Evolutionary conservation across 225 moss, liverwort and hornwort genomes (phyloP).

Genomic region (Physcomitrellopsis africana): DNA sequence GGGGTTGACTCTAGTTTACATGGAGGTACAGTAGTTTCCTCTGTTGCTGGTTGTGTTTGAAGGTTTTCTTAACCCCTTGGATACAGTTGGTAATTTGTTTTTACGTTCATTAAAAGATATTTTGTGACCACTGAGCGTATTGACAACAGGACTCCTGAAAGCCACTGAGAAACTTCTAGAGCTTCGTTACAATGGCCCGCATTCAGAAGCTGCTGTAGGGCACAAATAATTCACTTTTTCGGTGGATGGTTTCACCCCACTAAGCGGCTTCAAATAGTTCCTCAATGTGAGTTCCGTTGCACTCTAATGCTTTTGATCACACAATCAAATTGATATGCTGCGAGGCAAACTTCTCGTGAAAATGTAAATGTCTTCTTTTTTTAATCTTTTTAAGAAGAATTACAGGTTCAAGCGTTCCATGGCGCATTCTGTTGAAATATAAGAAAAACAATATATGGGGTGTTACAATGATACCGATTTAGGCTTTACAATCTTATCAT

Average conservation of each 20-base stretch:
- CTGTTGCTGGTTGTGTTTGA: background rate
- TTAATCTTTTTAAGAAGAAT: too few relatives aligned
- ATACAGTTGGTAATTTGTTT: background rate
- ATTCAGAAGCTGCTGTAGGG: conserved; percentile 11
- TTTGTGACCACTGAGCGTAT: background rate
- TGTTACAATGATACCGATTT: too few relatives aligned
- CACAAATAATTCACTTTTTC: conserved; percentile 14
- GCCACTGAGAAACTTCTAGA: conserved; percentile 26
- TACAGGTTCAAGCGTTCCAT: too few relatives aligned
- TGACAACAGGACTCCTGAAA: conserved; percentile 48
- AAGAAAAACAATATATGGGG: too few relatives aligned
- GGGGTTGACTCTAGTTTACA: conserved; percentile 98
- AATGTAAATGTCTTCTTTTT: too few relatives aligned
- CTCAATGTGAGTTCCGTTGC: conserved; percentile 11
- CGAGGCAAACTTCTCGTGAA: background rate
- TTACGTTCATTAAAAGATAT: background rate
- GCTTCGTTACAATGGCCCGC: background rate
- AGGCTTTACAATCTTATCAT: too few relatives aligned
- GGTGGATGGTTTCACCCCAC: conserved; percentile 4
- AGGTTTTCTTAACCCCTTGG: background rate
- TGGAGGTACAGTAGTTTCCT: conserved; percentile 68
- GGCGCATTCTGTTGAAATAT: too few relatives aligned
- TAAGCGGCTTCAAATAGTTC: conserved; percentile 3
- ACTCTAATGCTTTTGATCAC: conserved; percentile 9
- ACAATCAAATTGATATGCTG: conserved; percentile 13